A percentile compares a stretch with the other conserved stretches of the same genome.
Evolutionary conservation across 108 stramenopile species (phyloP).

Genomic region (Skeletonema menzelii): DNA sequence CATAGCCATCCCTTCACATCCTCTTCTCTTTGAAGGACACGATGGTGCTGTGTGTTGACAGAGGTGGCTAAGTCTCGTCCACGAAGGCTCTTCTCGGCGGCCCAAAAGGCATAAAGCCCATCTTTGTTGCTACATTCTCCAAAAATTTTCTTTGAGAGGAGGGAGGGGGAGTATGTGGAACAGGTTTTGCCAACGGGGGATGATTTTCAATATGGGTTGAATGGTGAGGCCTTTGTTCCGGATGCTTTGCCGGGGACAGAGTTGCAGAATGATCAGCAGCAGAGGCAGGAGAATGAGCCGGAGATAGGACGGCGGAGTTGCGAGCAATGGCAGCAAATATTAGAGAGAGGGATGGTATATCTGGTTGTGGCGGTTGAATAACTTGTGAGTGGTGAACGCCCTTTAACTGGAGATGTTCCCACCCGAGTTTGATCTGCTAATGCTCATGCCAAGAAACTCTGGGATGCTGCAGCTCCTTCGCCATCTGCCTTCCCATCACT

Average conservation of each 20-base stretch:
- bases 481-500: slow-evolving; percentile 16
- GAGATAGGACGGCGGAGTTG: slow-evolving; percentile 73
- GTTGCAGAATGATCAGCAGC: slow-evolving; percentile 8
- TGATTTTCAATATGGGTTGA: slow-evolving; percentile 74
- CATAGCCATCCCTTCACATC: too few species aligned
- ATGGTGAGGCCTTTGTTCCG: slow-evolving; percentile 90
- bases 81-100: too few species aligned
- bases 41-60: too few species aligned
- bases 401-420: too few species aligned
- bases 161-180: slow-evolving; percentile 49
- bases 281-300: slow-evolving; percentile 46
- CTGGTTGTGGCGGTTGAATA: too few species aligned
- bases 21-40: too few species aligned
- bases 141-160: too few species aligned
- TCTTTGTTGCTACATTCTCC: too few species aligned
- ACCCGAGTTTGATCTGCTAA: too few species aligned
- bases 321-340: slow-evolving; percentile 65
- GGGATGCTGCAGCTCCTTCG: slow-evolving; percentile 11
- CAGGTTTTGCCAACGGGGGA: slow-evolving; percentile 43
- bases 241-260: slow-evolving; percentile 52
- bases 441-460: slow-evolving; percentile 34
- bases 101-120: too few species aligned
- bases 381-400: too few species aligned
- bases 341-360: slow-evolving; percentile 46
- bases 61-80: too few species aligned